phyloP scores from a whole-genome alignment of 169 alveolate species.

The Cryptosporidium parvum region DNA sequence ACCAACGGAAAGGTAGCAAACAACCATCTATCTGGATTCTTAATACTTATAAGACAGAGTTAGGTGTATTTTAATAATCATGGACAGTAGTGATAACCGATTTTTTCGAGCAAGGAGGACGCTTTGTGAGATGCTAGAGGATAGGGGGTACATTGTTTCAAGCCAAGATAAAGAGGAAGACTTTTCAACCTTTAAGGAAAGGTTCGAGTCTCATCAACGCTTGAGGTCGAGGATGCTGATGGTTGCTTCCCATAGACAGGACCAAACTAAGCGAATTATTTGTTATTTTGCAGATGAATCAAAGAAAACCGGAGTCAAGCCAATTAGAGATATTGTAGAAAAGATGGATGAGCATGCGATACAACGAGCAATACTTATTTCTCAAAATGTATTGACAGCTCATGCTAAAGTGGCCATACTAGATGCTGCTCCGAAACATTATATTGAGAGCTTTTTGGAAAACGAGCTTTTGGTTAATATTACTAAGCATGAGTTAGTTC shows the following conservation, averaged over 20 bases:
- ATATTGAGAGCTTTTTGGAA: constrained; percentile 90
- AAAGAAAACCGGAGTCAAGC: constrained; percentile 93
- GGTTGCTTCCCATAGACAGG: constrained; percentile 87
- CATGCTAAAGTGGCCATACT: constrained; percentile 92
- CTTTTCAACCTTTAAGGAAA: constrained; percentile 86
- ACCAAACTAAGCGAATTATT: constrained; percentile 85
- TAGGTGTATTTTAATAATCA: constrained; percentile 23
- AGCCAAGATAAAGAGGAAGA: constrained; percentile 86
- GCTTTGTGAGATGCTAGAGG: constrained; percentile 92
- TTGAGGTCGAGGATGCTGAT: constrained; percentile 88
- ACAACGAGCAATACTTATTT: constrained; percentile 92
- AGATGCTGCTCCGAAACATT: constrained; percentile 92
- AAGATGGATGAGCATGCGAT: constrained; percentile 92
- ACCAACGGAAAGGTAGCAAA: neutral
- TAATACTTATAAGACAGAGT: neutral
- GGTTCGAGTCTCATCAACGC: constrained; percentile 80
- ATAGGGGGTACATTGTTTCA: constrained; percentile 90
- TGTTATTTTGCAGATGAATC: constrained; percentile 92
- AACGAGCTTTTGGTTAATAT: constrained; percentile 93
- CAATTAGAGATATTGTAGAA: constrained; percentile 93
- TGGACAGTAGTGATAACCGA: constrained; percentile 90
- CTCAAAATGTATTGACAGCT: constrained; percentile 91
- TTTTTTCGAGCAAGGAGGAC: constrained; percentile 90
- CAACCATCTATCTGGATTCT: neutral
- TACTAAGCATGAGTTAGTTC: constrained; percentile 97